These are phyloP conservation scores for Hyparrhenia diplandra DNA, from an alignment of 176 grass and related monocot genomes.

Conservation along the genomic window DNA sequence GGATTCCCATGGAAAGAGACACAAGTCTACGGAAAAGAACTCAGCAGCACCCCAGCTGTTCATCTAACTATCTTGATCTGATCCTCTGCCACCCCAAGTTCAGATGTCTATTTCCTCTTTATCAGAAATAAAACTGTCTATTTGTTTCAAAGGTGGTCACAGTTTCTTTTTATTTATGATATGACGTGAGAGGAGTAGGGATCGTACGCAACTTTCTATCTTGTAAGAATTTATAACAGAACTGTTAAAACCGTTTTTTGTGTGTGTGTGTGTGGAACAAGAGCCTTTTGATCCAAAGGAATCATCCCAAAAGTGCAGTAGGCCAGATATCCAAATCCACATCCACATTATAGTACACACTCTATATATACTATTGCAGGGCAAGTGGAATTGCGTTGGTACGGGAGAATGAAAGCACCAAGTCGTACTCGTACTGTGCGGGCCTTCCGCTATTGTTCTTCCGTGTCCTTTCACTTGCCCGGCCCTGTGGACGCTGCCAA, in stretches of 20 bases:
- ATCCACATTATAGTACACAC: background rate
- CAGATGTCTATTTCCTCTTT: background rate
- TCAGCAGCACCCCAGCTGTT: background rate
- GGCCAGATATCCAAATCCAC: constrained; percentile 1
- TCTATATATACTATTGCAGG: no score
- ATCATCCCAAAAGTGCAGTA: background rate
- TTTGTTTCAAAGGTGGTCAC: no score
- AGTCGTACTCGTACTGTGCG: no score
- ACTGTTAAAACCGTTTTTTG: background rate
- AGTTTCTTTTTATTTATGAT: no score
- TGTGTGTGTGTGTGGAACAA: background rate
- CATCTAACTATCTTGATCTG: background rate
- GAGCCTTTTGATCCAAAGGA: background rate
- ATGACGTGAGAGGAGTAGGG: no score
- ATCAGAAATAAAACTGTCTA: no score
- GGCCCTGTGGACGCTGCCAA: background rate
- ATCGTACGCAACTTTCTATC: no score
- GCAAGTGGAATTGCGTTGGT: background rate
- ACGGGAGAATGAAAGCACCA: background rate
- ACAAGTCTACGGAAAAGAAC: background rate
- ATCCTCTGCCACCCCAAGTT: background rate
- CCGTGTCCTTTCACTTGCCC: background rate
- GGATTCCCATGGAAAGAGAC: background rate
- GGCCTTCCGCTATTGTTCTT: background rate
- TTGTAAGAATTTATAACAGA: no score